Evolutionary conservation across 495 filamentous ascomycete species (phyloP).

Genomic region (Pseudomonodictys pantanalensis): DNA sequence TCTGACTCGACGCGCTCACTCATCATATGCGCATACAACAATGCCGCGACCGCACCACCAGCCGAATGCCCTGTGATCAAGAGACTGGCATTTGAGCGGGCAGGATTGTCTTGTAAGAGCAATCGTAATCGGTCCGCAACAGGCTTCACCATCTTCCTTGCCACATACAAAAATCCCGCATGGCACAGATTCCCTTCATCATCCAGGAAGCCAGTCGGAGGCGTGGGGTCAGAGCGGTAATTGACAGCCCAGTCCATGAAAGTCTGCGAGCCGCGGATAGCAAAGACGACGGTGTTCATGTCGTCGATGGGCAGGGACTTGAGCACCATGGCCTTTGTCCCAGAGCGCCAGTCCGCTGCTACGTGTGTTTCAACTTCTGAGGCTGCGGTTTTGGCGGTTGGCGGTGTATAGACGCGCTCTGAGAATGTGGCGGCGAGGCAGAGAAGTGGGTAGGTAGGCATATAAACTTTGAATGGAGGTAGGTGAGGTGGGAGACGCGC

Average conservation of each 20-base stretch:
- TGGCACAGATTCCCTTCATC: slow-evolving; percentile 74
- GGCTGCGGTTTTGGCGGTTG: slow-evolving; percentile 42
- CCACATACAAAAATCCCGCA: slow-evolving; percentile 71
- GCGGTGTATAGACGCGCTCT: slow-evolving; percentile 64
- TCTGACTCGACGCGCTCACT: slow-evolving; percentile 57
- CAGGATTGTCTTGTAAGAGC: slow-evolving; percentile 66
- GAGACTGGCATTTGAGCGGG: slow-evolving; percentile 61
- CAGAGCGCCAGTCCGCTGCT: slow-evolving; percentile 63
- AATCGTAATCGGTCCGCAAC: slow-evolving; percentile 65
- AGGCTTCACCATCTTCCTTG: slow-evolving; percentile 67
- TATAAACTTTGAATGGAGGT: slow-evolving; percentile 61
- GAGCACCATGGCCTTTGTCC: slow-evolving; percentile 81
- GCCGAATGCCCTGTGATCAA: slow-evolving; percentile 82
- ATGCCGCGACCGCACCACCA: slow-evolving; percentile 72
- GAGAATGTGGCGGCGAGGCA: slow-evolving; percentile 74
- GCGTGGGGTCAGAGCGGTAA: slow-evolving; percentile 59
- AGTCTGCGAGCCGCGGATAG: slow-evolving; percentile 72
- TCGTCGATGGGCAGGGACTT: slow-evolving; percentile 73
- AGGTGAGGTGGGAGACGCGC: slow-evolving; percentile 67
- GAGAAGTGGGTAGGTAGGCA: slow-evolving; percentile 67
- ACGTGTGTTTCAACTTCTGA: slow-evolving; percentile 62
- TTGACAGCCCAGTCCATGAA: slow-evolving; percentile 87
- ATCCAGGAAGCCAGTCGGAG: slow-evolving; percentile 67
- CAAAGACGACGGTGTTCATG: slow-evolving; percentile 73
- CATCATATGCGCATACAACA: slow-evolving; percentile 78